phyloP scores from a whole-genome alignment of 1,284 basidiomycete genomes.

The Vanrija humicola region DNA sequence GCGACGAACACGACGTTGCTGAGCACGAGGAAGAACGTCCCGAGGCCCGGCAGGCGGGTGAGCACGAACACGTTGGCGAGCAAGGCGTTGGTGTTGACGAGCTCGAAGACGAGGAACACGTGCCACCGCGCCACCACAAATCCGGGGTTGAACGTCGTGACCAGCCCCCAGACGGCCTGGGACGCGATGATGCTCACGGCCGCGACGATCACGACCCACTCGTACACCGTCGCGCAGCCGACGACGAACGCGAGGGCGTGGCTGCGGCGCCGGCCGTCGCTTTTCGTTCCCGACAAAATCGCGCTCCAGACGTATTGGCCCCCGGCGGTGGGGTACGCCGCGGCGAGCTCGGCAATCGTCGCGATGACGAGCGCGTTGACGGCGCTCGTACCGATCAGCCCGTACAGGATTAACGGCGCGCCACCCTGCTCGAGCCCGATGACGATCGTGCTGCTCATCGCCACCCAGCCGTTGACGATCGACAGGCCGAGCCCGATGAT shows the following conservation, averaged over 20 bases:
- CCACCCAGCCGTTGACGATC: constrained; percentile 16
- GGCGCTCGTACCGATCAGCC: constrained; percentile 5
- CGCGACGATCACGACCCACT: constrained; percentile 20
- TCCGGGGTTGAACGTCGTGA: constrained; percentile 11
- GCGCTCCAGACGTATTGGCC: constrained; percentile 14
- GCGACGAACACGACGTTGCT: constrained; percentile 9
- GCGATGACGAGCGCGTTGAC: constrained; percentile 9
- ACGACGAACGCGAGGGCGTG: constrained; percentile 16
- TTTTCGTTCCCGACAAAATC: not conserved
- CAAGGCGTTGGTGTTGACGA: constrained; percentile 14
- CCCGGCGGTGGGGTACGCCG: constrained; percentile 9
- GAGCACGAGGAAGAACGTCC: constrained; percentile 16
- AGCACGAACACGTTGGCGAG: constrained; percentile 15
- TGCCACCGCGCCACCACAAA: constrained; percentile 21
- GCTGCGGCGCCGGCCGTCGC: not conserved
- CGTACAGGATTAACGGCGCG: constrained; percentile 9
- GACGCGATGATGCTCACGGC: constrained; percentile 18
- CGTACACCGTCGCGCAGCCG: constrained; percentile 15
- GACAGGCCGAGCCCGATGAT: constrained; percentile 16
- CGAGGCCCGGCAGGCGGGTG: constrained; percentile 7
- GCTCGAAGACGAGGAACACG: constrained; percentile 18
- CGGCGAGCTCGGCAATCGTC: constrained; percentile 8
- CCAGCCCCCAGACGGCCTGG: constrained; percentile 17
- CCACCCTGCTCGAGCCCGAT: constrained; percentile 12
- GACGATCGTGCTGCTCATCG: constrained; percentile 15